Evolutionary conservation across 2,329 filamentous ascomycete species (phyloP).

Genomic region (Penicillium sp.): DNA sequence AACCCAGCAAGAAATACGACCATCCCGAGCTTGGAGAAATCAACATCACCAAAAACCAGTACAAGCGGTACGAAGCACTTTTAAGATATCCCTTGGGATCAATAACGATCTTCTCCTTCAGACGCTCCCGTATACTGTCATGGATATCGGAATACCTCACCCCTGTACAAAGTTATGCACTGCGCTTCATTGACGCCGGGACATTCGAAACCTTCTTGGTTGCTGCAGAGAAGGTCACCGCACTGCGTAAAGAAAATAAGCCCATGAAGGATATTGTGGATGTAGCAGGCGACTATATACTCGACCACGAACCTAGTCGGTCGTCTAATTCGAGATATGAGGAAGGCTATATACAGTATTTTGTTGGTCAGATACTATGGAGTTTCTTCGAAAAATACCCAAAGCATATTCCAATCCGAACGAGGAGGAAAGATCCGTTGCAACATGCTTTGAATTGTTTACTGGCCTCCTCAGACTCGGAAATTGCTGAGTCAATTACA

Average conservation of each 20-base stretch:
- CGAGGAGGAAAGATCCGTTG: background rate
- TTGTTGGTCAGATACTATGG: conserved; percentile 8
- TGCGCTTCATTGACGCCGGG: background rate
- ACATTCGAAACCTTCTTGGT: background rate
- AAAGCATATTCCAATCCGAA: background rate
- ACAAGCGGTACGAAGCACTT: background rate
- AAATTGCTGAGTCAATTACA: background rate
- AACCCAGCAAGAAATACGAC: background rate
- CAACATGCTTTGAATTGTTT: background rate
- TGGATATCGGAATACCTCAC: conserved; percentile 8
- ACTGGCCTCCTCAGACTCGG: background rate
- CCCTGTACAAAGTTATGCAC: background rate
- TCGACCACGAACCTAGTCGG: background rate
- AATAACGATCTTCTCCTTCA: background rate
- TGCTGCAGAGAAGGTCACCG: conserved; percentile 4
- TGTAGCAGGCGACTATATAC: conserved; percentile 2
- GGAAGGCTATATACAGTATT: background rate
- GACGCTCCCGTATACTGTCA: background rate
- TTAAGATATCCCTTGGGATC: background rate
- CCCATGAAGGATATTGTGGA: background rate
- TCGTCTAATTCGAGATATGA: background rate
- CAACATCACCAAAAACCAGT: conserved; percentile 3
- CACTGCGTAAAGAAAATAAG: background rate
- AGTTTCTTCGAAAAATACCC: conserved; percentile 9
- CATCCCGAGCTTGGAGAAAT: background rate